Percentiles rank a stretch among this genome's conserved stretches.
These are phyloP conservation scores for Fusarium nelsonii DNA, from an alignment of 2,329 filamentous ascomycete genomes.

Conservation along the genomic window DNA sequence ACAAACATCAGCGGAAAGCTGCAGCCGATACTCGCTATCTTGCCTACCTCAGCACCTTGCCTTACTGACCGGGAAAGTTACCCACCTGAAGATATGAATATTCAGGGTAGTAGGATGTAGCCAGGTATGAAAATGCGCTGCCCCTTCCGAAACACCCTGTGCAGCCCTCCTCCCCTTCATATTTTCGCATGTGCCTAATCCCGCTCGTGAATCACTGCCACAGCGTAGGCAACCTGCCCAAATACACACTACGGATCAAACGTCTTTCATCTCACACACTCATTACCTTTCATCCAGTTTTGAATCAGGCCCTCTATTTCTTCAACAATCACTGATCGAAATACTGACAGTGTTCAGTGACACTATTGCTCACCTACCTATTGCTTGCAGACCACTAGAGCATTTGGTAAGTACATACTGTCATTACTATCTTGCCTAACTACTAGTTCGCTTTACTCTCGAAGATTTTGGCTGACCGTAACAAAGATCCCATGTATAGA, in stretches of 20 bases:
- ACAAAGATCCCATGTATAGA: not conserved
- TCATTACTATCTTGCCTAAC: no score
- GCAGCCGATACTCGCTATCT: not conserved
- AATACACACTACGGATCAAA: not conserved
- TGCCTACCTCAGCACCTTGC: no score
- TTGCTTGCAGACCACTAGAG: not conserved
- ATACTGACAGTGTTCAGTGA: not conserved
- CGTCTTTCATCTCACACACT: not conserved
- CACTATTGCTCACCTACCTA: not conserved
- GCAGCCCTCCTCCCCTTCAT: not conserved
- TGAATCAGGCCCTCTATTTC: not conserved
- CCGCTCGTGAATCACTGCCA: slow-evolving; percentile 27
- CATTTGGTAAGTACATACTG: not conserved
- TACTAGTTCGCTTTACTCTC: no score
- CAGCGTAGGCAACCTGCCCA: not conserved
- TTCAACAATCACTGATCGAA: no score
- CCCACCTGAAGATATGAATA: not conserved
- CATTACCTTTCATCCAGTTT: not conserved
- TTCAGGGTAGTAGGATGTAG: not conserved
- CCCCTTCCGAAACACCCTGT: not conserved
- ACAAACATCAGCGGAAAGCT: slow-evolving; percentile 16
- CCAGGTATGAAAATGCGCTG: not conserved
- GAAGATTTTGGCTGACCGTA: not conserved
- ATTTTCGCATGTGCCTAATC: not conserved
- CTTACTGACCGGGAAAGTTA: not conserved